Percentiles rank a stretch among this genome's conserved stretches.
Conservation (phyloP, 768 basidiomycete genomes). For the Kwoniella europaea region DNA sequence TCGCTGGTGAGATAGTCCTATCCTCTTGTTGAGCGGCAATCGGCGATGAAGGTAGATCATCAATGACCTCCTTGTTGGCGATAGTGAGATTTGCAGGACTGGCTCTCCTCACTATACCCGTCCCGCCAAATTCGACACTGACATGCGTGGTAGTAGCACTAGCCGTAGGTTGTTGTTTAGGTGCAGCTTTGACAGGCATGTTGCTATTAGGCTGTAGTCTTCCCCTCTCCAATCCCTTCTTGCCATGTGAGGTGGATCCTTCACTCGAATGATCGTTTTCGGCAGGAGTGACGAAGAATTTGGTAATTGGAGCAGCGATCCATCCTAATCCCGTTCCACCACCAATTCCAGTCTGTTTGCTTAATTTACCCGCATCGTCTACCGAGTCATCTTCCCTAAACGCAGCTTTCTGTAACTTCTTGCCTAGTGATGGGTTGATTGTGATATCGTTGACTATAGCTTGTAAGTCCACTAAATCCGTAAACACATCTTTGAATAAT, state of each 20-base stretch:
- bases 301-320: slow-evolving; percentile 81
- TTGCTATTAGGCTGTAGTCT: slow-evolving; percentile 33
- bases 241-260: slow-evolving; percentile 1
- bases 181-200: slow-evolving; percentile 60
- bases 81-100: slow-evolving; percentile 32
- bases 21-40: not conserved
- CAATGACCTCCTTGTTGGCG: slow-evolving; percentile 15
- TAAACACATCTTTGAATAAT: slow-evolving; percentile 80
- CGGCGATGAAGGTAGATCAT: slow-evolving; percentile 18
- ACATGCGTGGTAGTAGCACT: slow-evolving; percentile 89
- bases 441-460: slow-evolving; percentile 85
- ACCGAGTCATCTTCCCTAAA: slow-evolving; percentile 61
- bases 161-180: slow-evolving; percentile 81
- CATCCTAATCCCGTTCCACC: slow-evolving; percentile 62
- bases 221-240: slow-evolving; percentile 31
- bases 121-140: slow-evolving; percentile 90
- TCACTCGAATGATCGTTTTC: slow-evolving; percentile 18
- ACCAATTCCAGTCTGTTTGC: slow-evolving; percentile 42
- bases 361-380: slow-evolving; percentile 45
- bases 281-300: slow-evolving; percentile 67
- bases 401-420: slow-evolving; percentile 62
- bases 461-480: slow-evolving; percentile 79
- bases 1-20: slow-evolving; percentile 2
- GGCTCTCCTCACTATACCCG: slow-evolving; percentile 65
- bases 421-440: slow-evolving; percentile 79